Evolutionary conservation across 345 rosid genomes (phyloP), one percentile per base, ranked within the genome.

Genomic region (Eucalyptus pumila): DNA sequence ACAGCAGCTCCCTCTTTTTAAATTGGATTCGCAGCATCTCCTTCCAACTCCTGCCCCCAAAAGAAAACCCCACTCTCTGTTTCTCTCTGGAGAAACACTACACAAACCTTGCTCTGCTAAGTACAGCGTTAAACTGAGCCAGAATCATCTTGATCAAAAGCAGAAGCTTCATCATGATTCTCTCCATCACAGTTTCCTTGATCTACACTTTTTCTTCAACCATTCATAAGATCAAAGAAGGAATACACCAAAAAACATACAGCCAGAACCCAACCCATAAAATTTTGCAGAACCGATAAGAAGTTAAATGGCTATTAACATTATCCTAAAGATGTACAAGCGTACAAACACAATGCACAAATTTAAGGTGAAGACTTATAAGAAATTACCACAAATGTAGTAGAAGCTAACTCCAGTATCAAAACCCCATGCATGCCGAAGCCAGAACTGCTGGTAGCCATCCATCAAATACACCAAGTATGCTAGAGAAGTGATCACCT

Each of bases 401-500:
- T 97, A 98, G 94, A 98, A 97, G 86, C 97, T 96, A 88, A 95
- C 94, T 92, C 91, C 97, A 89, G 92, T 95, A 65, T 98, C 99
- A 91, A 97, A 97, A 80, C 97, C 96, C 99, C 99, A 98, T 4
- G 97, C 93, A 90, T 90, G 93, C 87, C 98, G 97, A 90, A 97
- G 94, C 99, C 99, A 96, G 85, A 96, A 93, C 67, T 96, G 94
- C 92, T 93, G 96, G 93, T 93, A 95, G 67, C 91, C 88, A 92
- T 98, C 99, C 65, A 96, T 89, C 90, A 98, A 89, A 92, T 93
- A 94, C 89, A 97, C 96, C 95, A 96, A 93, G 94, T 98, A 98
- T 69, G 97, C 96, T 93, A 98, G 92, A 34, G 96, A 94, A 90
- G 98, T 93, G 89, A 98, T 98, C 88, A 97, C 99, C 99, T 98